Conservation (phyloP, 345 rosid genomes). For the Mercurialis annua region DNA sequence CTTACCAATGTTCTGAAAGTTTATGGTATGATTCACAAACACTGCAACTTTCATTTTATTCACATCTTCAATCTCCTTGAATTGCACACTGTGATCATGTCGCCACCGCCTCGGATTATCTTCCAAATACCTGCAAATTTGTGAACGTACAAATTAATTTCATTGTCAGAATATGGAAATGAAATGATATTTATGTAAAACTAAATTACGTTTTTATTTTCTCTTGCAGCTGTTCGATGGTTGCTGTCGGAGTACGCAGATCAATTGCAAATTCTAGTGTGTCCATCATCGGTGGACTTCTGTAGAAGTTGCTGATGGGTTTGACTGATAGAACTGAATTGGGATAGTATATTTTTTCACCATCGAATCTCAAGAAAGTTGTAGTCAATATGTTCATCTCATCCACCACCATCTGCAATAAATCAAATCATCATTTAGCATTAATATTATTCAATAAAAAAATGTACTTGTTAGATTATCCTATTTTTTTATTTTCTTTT, state of each 20-base stretch:
- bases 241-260: constrained; percentile 16
- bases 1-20: constrained; percentile 58
- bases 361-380: constrained; percentile 21
- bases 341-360: constrained; percentile 26
- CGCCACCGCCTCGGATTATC: constrained; percentile 60
- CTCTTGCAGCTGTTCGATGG: constrained; percentile 5
- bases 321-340: constrained; percentile 20
- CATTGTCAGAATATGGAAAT: too few relatives aligned
- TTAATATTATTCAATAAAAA: background rate
- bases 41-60: constrained; percentile 64
- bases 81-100: constrained; percentile 39
- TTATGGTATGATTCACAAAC: constrained; percentile 52
- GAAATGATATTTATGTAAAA: background rate
- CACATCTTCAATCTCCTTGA: constrained; percentile 65
- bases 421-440: constrained; percentile 6
- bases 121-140: constrained; percentile 54
- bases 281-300: constrained; percentile 29
- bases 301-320: constrained; percentile 28
- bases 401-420: constrained; percentile 27
- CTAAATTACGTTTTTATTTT: constrained; percentile 11
- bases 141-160: background rate
- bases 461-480: too few relatives aligned
- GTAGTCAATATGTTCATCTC: constrained; percentile 28
- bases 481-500: too few relatives aligned
- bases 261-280: constrained; percentile 15